Evolutionary conservation across 176 grass and related monocot genomes (phyloP), one percentile per base, ranked within the genome.

Genomic region (Oryza coarctata): DNA sequence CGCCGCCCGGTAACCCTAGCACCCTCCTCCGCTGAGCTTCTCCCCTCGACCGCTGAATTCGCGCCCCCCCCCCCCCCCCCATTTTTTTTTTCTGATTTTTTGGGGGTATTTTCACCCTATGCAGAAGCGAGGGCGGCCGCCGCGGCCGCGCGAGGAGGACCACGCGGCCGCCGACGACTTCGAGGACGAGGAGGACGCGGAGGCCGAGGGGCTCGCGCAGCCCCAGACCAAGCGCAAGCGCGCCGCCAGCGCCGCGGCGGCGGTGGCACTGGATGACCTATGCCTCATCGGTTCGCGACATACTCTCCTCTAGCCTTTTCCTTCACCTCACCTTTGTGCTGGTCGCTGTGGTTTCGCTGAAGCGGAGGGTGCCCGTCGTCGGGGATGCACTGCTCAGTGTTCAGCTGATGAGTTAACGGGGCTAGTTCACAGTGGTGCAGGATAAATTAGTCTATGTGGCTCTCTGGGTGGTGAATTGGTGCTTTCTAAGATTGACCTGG

Each of bases 91-190:
- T n/a, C n/a, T 79, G 55, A 83, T 23, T 70, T 47, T 73, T 26
- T 18, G 3, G 13, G 76, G 63, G 9, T 61, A 2, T 20, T n/a
- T 34, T 33, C 7, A 50, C 10, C 29, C 15, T 32, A 6, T 52
- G 88, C 88, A 86, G 83, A 86, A 90, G 83, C 78, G 83, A 4
- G 88, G 88, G 45, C 78, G 88, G 23, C 88, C 83, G 74, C 83
- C 83, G 61, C 68, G 65, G 45, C 88, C 74, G 36, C 79, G 79
- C 57, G 44, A 82, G 79, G 79, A 71, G 14, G 36, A 86, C 68
- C 68, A 29, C 61, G 60, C 70, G 36, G 75, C 64, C 28, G 75
- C 74, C 58, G 78, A 65, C n/a, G 83, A 65, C 34, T 34, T 73
- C 9, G 81, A 83, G 43, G 70, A 75, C 3, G 82, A 75, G 45